Conservation (phyloP, 1,284 basidiomycete species). For the Malassezia slooffiae region DNA sequence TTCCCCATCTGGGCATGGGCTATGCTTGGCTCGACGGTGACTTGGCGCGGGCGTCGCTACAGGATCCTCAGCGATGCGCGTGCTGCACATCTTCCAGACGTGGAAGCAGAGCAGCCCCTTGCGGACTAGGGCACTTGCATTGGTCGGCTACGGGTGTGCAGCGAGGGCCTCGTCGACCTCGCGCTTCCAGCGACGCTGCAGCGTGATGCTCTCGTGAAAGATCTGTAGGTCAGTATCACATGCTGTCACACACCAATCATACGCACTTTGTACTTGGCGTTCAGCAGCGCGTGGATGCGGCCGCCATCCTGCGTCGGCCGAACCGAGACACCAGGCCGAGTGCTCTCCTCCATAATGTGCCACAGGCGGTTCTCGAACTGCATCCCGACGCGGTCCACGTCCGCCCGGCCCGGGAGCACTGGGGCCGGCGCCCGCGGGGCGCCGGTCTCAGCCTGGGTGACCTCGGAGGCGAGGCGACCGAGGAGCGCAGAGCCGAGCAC, state of each 20-base stretch:
- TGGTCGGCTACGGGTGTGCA: too few relatives aligned
- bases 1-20: conserved; percentile 44
- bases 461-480: conserved; percentile 71
- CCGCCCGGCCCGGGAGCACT: conserved; percentile 43
- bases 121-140: too few relatives aligned
- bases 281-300: conserved; percentile 60
- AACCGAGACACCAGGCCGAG: conserved; percentile 66
- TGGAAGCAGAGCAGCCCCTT: neutral
- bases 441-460: conserved; percentile 19
- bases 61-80: conserved; percentile 10
- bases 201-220: conserved; percentile 6
- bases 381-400: conserved; percentile 51
- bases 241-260: too few relatives aligned
- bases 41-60: conserved; percentile 15
- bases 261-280: conserved; percentile 68
- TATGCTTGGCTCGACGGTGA: conserved; percentile 25
- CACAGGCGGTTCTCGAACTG: conserved; percentile 64
- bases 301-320: conserved; percentile 55
- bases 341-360: conserved; percentile 95
- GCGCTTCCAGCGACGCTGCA: conserved; percentile 4
- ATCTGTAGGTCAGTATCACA: neutral
- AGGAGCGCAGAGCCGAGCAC: conserved; percentile 89
- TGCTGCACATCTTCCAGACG: conserved; percentile 1
- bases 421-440: neutral
- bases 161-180: neutral